Base-by-base conservation (phyloP, 73 alveolate genomes). In the Paramecium tetraurelia region DNA sequence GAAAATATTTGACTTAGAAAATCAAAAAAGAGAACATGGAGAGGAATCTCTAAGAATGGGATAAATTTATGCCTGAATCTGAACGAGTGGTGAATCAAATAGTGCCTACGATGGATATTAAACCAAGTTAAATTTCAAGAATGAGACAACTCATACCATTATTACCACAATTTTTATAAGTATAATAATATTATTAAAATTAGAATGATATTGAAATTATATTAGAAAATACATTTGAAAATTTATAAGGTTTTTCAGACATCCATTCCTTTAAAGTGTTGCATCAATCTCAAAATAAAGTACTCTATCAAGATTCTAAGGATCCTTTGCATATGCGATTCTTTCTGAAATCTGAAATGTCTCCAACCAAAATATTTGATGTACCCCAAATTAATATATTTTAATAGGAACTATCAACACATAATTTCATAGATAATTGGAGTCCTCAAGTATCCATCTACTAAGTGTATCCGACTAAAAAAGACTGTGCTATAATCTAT, bases 261-360 rank as follows among this genome's bases (percentile, higher is more conserved):
- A 63, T 63, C 9, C 46, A 63, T 33, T 63, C 46, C 1, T 63
- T 63, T 33, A 63, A 27, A 18, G 31, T 53, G 5, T 53, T 53
- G 35, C 69, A 53, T 53, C 21, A 53, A 53, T 53, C 31, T 53
- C 29, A 10, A 38, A 44, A 44, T 22, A 35, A 24, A 20, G 27
- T 40, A 10, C 29, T 80, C 1, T 80, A 80, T 46, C 18, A 80
- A 46, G 70, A 80, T n/a, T 43, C 70, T 5, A 48, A 80, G 5
- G 90, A 80, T 44, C 46, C 70, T 40, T 35, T 80, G 1, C 90
- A 80, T 80, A 80, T 80, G 90, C 16, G 57, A 41, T 80, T 80
- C 11, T 31, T 80, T 44, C 38, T 31, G 48, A 31, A 80, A 31
- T 31, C 76, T 4, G 57, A 44, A 48, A 46, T 80, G 72, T 43